Base-by-base conservation (phyloP, 202 grass and related monocot species). In the Setaria italica region DNA sequence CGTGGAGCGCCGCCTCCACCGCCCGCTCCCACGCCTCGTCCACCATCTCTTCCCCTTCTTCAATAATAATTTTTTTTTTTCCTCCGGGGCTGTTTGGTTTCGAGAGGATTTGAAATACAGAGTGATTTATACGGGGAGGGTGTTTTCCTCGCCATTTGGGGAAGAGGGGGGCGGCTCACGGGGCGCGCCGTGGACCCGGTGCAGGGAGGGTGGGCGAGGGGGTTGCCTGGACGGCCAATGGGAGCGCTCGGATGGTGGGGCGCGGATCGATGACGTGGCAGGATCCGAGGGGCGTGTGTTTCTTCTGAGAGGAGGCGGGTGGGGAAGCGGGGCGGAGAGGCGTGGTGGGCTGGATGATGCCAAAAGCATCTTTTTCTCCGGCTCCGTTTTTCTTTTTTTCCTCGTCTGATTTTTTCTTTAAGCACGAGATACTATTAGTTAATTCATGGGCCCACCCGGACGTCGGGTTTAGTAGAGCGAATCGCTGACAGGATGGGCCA, bases 21-120 rank as follows among this genome's bases (percentile, higher is more conserved):
- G 94, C 90, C 86, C 94, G 78, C 84, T 97, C 94, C 94, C 94
- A 97, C 54, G 90, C 94, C 82, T 97, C 92, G 56, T 97, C 94
- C 92, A 97, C 70, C 60, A 33, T n/a, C 33, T n/a, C 58, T n/a
- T 39, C 49, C 37, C 69, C 43, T 46, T 50, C 73, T 74, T 41
- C 35, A 11, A 56, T 21, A 54, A 55, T 70, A 59, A 63, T 68
- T 48, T 46, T 82, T 58, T 53, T 80, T 80, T 59, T 67, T 32
- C 39, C 41, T 29, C 34, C 51, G 2, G 37, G 6, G 62, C 65
- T 21, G 76, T 84, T 80, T 82, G 68, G 64, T 79, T 80, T 48
- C 39, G 7, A 34, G 60, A 14, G 63, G 64, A 84, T 86, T 85
- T 74, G 85, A 86, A 86, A 84, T 82, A 80, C 77, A 67, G 67